A percentile compares a stretch with the other conserved stretches of the same genome.
phyloP scores from a whole-genome alignment of 805 yeast genomes.

The Lipomyces sp. region DNA sequence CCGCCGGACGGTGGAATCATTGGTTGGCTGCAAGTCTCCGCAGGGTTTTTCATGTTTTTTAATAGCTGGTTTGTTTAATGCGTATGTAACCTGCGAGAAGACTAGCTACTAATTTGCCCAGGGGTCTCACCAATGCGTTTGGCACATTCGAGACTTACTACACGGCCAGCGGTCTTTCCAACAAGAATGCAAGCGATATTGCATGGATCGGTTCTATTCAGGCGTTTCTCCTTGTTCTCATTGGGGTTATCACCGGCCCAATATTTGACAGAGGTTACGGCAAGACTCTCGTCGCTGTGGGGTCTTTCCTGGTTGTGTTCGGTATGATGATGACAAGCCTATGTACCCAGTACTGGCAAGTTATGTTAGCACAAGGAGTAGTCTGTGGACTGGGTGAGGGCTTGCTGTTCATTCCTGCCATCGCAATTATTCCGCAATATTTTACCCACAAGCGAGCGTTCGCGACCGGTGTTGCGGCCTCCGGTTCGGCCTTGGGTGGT shows the following conservation, averaged over 20 bases:
- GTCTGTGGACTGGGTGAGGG: slow-evolving; percentile 54
- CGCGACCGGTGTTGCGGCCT: slow-evolving; percentile 52
- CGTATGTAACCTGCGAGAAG: neutral
- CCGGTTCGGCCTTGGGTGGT: slow-evolving; percentile 60
- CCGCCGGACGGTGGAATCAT: slow-evolving; percentile 30
- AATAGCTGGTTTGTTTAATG: slow-evolving; percentile 22
- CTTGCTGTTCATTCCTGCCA: slow-evolving; percentile 51
- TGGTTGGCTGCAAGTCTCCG: slow-evolving; percentile 32
- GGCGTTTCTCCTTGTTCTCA: slow-evolving; percentile 40
- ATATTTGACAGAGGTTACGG: slow-evolving; percentile 43
- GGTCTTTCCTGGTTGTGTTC: slow-evolving; percentile 38
- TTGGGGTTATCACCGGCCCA: slow-evolving; percentile 42
- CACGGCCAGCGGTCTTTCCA: slow-evolving; percentile 33
- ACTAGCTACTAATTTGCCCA: slow-evolving; percentile 3
- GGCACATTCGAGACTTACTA: slow-evolving; percentile 44
- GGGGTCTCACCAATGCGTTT: slow-evolving; percentile 51
- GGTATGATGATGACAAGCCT: slow-evolving; percentile 46
- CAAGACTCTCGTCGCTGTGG: slow-evolving; percentile 36
- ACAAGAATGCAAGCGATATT: slow-evolving; percentile 39
- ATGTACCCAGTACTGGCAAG: slow-evolving; percentile 54
- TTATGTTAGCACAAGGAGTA: slow-evolving; percentile 59
- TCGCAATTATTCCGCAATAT: slow-evolving; percentile 54
- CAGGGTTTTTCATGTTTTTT: slow-evolving; percentile 20
- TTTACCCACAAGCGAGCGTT: slow-evolving; percentile 50
- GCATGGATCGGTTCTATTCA: slow-evolving; percentile 47